Base-by-base conservation (phyloP, 176 grass and related monocot species). In the Otatea glauca region DNA sequence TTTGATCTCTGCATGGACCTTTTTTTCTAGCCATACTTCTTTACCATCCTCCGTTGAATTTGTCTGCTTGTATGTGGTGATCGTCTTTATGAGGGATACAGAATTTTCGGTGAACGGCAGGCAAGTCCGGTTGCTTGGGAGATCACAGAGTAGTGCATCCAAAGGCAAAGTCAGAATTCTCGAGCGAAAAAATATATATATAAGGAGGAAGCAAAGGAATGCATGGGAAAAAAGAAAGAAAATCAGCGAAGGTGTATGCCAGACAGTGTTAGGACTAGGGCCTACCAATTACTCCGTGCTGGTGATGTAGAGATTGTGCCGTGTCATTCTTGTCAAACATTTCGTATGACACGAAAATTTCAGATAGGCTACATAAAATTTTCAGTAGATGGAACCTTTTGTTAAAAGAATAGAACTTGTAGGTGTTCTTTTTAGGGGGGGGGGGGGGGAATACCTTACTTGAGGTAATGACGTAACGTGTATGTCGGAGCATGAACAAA, bases 151-250 rank as follows among this genome's bases (percentile, higher is more conserved):
- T 29, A 25, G 45, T 25, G 71, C 35, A 68, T 68, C 48, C 73
- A 68, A 85, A 12, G 63, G 61, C 4, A 70, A 37, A 54, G 74
- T 85, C 83, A 85, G 65, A 60, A 41, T 29, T n/a, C 16, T 73
- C 25, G 2, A 67, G 23, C 42, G 1, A 55, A 74, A 43, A 60
- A 32, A 20, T 10, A 3, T 9, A 3, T 9, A 35, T n/a, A 37
- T 20, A 44, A 39, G 56, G 7, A 17, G 11, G 12, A 37, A 5
- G 3, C 21, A 54, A 27, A 54, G 29, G 6, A 65, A 51, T 49
- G 70, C 41, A 77, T 59, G 4, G 10, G 7, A 35, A 23, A 9
- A 17, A 48, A 2, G 47, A 17, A 20, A 55, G 17, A 11, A 84
- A 74, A 51, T 13, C 20, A 41, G 0, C 1, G 44, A 50, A 41